These are phyloP conservation scores for Ceriops zippeliana DNA, from an alignment of 345 rosid genomes.

Conservation along the genomic window DNA sequence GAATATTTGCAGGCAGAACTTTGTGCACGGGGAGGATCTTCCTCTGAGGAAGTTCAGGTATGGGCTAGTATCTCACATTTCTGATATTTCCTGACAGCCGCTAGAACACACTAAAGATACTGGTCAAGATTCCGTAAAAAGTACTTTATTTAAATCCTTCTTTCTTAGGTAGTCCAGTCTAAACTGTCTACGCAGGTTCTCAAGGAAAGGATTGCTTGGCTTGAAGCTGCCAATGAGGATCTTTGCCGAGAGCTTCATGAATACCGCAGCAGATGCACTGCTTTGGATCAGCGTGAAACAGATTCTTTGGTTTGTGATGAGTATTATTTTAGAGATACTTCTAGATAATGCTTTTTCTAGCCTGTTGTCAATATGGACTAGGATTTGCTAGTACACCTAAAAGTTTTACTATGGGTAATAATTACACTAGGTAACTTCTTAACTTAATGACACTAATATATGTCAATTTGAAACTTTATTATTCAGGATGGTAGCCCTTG, in stretches of 20 bases:
- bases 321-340: constrained; percentile 6
- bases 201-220: constrained; percentile 87
- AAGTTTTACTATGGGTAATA: not conserved
- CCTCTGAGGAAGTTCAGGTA: constrained; percentile 87
- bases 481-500: constrained; percentile 68
- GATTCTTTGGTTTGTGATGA: constrained; percentile 67
- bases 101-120: not conserved
- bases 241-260: constrained; percentile 90
- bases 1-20: constrained; percentile 97
- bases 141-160: not conserved
- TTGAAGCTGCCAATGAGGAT: constrained; percentile 89
- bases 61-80: constrained; percentile 5
- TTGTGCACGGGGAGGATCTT: constrained; percentile 72
- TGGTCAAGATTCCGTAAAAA: not conserved
- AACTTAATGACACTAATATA: not conserved
- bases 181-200: constrained; percentile 49
- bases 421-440: not conserved
- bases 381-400: not conserved
- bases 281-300: constrained; percentile 55
- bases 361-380: constrained; percentile 6
- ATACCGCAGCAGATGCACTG: constrained; percentile 61
- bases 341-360: constrained; percentile 1
- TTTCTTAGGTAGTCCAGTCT: not conserved
- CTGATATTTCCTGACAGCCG: not conserved
- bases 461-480: constrained; percentile 12